Conservation (phyloP, 305 asterid species). For the Fraxinus sp. region DNA sequence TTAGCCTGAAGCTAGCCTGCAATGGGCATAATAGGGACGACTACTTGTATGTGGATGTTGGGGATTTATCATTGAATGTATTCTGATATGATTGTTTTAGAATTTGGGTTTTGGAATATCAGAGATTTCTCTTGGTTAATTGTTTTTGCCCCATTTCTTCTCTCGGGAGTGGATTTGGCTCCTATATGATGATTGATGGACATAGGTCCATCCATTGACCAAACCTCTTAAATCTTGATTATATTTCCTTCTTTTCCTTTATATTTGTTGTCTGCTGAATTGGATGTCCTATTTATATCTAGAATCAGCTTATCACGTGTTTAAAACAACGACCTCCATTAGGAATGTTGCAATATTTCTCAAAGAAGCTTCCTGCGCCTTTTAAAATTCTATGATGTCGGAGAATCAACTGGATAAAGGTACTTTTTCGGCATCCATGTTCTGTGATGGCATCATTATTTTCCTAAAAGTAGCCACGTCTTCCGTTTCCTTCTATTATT, state of each 20-base stretch:
- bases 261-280: background rate
- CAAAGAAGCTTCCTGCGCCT: background rate
- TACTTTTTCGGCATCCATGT: background rate
- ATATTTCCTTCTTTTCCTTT: background rate
- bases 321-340: background rate
- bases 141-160: background rate
- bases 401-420: background rate
- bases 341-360: background rate
- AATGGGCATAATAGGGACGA: background rate
- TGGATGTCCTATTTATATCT: background rate
- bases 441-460: background rate
- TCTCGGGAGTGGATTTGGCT: background rate
- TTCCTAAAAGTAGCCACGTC: background rate
- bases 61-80: background rate
- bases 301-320: background rate
- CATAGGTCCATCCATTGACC: background rate
- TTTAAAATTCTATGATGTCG: background rate
- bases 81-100: background rate
- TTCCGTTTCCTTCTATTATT: background rate
- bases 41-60: background rate
- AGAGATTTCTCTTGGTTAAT: background rate
- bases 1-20: background rate
- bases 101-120: background rate
- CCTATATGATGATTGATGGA: background rate
- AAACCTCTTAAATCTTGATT: background rate